Base-by-base conservation (phyloP, 352 stramenopile genomes). In the Pythium apleroticum region DNA sequence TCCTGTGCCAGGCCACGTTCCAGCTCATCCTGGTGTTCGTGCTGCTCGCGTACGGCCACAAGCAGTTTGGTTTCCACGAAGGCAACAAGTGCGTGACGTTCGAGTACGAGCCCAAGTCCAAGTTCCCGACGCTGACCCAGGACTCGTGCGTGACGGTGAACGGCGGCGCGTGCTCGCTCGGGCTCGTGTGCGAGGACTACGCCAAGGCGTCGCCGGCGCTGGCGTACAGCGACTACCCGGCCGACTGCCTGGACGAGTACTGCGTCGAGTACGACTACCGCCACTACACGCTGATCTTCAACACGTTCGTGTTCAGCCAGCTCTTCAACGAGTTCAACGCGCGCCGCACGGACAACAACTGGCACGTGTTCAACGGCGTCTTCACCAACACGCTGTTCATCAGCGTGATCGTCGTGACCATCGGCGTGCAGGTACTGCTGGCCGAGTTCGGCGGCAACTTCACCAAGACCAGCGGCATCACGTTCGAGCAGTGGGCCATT, bases 221-320 rank as follows among this genome's bases (percentile, higher is more conserved):
- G 8, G 65, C 66, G 15, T 67, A 78, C 8, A 62, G 45, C 0
- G 73, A 90, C 43, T 89, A 83, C 35, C 85, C 85, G 6, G 35
- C 73, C 1, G 64, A 62, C 9, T 93, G 83, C 52, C 55, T 93
- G 28, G 68, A 87, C 22, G 19, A 56, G 14, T 73, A 63, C 30
- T 94, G 86, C 54, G 11, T 56, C 20, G 17, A 66, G 48, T 82
- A 96, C 84, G 76, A 97, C 72, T 94, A 92, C 50, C 74, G 89
- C 35, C 97, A 99, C 78, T 98, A 97, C 75, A 98, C 96, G 5
- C 78, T 99, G 52, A 87, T 99, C 69, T 99, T 99, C 86, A 99
- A 99, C 75, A 93, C 95, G 22, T 99, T 99, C 72, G 97, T 99
- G 8, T 98, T 99, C 65, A 89, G 86, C 28, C 95, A 99, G 77